Evolutionary conservation across 176 grass and related monocot genomes (phyloP).

Genomic region (Neostapfia colusana): DNA sequence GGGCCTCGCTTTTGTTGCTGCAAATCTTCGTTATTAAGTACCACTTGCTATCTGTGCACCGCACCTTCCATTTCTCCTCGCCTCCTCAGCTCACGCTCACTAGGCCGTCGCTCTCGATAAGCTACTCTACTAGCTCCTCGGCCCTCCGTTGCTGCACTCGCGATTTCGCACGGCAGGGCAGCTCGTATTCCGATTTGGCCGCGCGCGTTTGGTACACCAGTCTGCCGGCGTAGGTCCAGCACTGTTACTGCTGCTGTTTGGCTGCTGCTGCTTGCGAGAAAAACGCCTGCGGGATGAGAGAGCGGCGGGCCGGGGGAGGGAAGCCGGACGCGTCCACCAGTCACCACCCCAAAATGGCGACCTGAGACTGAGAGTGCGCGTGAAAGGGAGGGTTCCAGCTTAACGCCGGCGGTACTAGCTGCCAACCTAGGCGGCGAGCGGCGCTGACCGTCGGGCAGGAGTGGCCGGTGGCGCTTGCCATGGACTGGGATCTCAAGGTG

Average conservation of each 20-base stretch:
- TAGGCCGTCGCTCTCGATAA: too few relatives aligned
- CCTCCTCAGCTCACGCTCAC: too few relatives aligned
- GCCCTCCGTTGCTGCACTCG: not conserved
- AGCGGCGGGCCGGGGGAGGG: too few relatives aligned
- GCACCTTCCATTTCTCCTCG: not conserved
- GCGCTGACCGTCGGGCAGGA: not conserved
- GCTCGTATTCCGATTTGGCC: not conserved
- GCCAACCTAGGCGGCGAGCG: too few relatives aligned
- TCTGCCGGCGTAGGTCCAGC: conserved; percentile 5
- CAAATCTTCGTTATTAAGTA: conserved; percentile 42
- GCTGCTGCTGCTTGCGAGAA: conserved; percentile 1
- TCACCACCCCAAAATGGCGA: conserved; percentile 15
- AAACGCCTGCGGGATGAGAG: conserved; percentile 40
- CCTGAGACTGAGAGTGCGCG: not conserved
- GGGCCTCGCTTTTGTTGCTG: conserved; percentile 29
- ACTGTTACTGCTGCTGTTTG: not conserved
- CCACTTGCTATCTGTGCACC: too few relatives aligned
- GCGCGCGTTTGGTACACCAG: too few relatives aligned
- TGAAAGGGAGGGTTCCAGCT: not conserved
- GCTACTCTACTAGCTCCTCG: not conserved
- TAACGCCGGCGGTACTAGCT: not conserved
- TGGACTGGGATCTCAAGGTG: conserved; percentile 96
- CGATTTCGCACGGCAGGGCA: not conserved
- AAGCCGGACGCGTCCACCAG: conserved; percentile 17
- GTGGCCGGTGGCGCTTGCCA: conserved; percentile 38